phyloP scores from a whole-genome alignment of 2,329 filamentous ascomycete genomes.

The Cryphonectria radicalis region DNA sequence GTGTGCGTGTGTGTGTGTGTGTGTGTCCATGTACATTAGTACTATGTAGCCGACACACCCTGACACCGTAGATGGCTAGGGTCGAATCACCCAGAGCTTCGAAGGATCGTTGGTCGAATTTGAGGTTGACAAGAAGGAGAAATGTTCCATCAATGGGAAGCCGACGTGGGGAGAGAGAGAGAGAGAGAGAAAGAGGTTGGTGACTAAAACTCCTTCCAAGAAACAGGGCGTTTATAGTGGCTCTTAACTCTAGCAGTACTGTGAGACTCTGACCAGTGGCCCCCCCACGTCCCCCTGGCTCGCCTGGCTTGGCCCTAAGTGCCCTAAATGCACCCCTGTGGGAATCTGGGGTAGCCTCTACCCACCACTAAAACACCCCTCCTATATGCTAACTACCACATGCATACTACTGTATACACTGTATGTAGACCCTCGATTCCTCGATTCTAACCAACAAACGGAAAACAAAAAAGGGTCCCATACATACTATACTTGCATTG shows the following conservation, averaged over 20 bases:
- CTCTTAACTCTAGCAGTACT: background rate
- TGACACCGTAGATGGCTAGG: background rate
- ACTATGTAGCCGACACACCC: background rate
- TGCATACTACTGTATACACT: background rate
- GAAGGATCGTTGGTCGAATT: slow-evolving; percentile 8
- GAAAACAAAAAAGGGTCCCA: background rate
- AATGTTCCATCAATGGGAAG: slow-evolving; percentile 17
- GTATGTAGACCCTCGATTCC: background rate
- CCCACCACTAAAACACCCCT: background rate
- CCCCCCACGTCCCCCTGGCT: background rate
- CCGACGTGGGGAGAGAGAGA: background rate
- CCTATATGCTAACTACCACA: too few relatives aligned
- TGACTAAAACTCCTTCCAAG: background rate
- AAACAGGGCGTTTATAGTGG: background rate
- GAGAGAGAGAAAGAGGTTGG: background rate
- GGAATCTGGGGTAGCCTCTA: background rate
- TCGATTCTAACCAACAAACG: background rate
- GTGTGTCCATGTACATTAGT: too few relatives aligned
- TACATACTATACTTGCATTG: background rate
- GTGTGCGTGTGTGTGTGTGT: too few relatives aligned
- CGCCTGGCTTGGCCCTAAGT: background rate
- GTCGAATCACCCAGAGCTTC: background rate
- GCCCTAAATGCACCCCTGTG: background rate
- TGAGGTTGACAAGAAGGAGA: background rate
- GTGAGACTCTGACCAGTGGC: background rate